Conservation (phyloP, 208 protist genomes). For the Leishmania tarentolae region DNA sequence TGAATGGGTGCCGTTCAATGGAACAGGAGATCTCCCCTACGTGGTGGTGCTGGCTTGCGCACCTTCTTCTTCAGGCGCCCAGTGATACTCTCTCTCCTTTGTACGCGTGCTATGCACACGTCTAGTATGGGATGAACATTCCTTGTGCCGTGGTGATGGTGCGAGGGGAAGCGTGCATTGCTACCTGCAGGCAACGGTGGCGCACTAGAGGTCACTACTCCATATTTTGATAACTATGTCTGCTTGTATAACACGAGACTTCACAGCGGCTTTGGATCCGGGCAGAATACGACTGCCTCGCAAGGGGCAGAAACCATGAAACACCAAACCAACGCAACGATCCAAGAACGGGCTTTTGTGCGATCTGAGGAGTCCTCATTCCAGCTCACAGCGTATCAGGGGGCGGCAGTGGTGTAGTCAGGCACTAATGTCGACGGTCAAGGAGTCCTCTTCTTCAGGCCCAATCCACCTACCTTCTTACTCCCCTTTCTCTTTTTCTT, state of each 20-base stretch:
- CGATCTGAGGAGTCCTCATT: background rate
- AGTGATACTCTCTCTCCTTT: background rate
- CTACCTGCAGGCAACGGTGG: background rate
- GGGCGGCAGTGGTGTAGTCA: background rate
- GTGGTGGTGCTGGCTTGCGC: conserved; percentile 19
- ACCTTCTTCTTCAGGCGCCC: background rate
- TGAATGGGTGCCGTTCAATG: conserved; percentile 19
- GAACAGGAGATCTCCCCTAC: conserved; percentile 9
- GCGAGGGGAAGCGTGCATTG: background rate
- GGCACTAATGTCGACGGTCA: background rate
- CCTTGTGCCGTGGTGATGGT: background rate
- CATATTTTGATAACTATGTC: background rate
- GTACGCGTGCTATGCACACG: background rate
- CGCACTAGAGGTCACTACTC: background rate
- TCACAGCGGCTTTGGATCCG: background rate
- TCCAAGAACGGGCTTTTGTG: background rate
- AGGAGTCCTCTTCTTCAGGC: background rate
- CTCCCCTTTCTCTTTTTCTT: background rate
- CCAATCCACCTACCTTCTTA: background rate
- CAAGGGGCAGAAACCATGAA: background rate
- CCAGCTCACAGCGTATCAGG: background rate
- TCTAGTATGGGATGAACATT: background rate
- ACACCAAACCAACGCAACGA: background rate
- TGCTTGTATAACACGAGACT: background rate
- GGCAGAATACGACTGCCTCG: background rate